phyloP scores from a whole-genome alignment of 306 rosid genomes.

The Vigna nakashimae region DNA sequence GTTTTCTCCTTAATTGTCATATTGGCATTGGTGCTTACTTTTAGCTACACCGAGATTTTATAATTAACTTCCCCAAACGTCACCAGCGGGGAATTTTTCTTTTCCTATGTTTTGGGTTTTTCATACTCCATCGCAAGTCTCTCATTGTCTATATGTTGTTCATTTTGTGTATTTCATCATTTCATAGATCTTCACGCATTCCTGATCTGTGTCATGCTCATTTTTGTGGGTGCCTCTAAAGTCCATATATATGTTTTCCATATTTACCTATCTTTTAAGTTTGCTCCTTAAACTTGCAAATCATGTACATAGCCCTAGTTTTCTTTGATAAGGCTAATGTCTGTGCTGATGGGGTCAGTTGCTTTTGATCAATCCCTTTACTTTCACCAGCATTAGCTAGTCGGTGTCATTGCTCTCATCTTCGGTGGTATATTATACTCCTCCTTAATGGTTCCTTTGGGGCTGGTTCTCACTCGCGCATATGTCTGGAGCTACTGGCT shows the following conservation, averaged over 20 bases:
- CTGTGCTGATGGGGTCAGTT: not conserved
- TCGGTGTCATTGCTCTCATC: slow-evolving; percentile 4
- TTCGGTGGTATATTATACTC: not conserved
- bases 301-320: not conserved
- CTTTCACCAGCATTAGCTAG: not conserved
- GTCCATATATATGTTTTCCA: not conserved
- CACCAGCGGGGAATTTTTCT: not conserved
- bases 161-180: slow-evolving; percentile 13
- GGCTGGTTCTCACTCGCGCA: not conserved
- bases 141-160: slow-evolving; percentile 1
- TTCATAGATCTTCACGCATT: not conserved
- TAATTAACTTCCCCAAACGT: not conserved
- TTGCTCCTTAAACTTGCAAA: not conserved
- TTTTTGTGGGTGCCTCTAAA: not conserved
- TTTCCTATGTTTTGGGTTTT: not conserved
- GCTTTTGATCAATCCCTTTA: not conserved
- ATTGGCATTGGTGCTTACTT: not conserved
- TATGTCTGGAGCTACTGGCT: not conserved
- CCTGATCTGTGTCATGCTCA: not conserved
- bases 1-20: not conserved
- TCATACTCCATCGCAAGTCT: not conserved
- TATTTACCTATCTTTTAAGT: not conserved
- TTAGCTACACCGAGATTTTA: not conserved
- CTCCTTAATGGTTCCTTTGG: not conserved
- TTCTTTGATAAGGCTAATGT: not conserved